A percentile compares a stretch with the other conserved stretches of the same genome.
Conservation (phyloP, 148 eudicot genomes). For the Nepenthes gracilis region DNA sequence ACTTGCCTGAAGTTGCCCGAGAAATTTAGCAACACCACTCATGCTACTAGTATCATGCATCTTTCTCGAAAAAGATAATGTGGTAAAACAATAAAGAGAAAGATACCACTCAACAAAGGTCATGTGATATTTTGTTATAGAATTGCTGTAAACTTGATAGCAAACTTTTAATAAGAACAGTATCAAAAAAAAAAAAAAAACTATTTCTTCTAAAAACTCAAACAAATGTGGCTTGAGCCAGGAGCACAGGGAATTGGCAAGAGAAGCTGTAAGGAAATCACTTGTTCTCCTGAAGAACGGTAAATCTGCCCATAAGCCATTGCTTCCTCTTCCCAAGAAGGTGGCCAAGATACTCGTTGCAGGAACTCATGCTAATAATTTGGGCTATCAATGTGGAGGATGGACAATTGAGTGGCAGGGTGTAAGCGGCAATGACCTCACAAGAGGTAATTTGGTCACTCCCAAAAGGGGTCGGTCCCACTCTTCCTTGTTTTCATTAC, state of each 20-base stretch:
- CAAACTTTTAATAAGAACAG: too few species aligned
- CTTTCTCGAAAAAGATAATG: too few species aligned
- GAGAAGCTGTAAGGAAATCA: conserved; percentile 65
- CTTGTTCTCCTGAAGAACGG: conserved; percentile 64
- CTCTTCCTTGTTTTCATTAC: too few species aligned
- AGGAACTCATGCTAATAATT: conserved; percentile 51
- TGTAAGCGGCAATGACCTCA: conserved; percentile 36
- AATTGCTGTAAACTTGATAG: too few species aligned
- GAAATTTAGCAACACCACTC: too few species aligned
- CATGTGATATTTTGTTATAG: too few species aligned
- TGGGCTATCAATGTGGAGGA: conserved; percentile 66
- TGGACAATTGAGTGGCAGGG: conserved; percentile 76
- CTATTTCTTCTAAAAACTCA: too few species aligned
- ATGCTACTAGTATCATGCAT: too few species aligned
- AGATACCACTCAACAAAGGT: too few species aligned
- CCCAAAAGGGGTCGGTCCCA: neutral
- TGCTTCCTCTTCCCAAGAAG: conserved; percentile 58
- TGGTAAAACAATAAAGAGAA: too few species aligned
- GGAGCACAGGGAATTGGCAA: conserved; percentile 59
- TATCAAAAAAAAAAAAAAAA: too few species aligned
- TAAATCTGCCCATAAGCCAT: conserved; percentile 22
- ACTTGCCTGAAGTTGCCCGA: neutral
- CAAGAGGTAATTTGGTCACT: conserved; percentile 14
- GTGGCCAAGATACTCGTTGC: conserved; percentile 62
- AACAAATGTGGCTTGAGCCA: conserved; percentile 12